Conservation (phyloP, 148 eudicot genomes). For the Chenopodium berlandieri region DNA sequence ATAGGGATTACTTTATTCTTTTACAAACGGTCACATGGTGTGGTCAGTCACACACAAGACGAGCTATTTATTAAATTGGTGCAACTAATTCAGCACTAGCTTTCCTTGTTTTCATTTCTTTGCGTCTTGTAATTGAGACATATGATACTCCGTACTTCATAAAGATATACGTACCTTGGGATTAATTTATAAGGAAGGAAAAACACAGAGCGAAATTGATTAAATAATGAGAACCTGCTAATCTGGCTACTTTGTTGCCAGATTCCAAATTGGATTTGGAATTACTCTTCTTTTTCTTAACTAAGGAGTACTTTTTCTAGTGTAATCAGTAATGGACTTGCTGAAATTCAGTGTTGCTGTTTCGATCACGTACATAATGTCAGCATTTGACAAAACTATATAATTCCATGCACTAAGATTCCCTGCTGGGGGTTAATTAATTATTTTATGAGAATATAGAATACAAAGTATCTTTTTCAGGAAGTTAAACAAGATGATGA, state of each 20-base stretch:
- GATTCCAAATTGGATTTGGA: not conserved
- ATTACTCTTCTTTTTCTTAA: not conserved
- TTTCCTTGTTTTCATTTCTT: too few relatives aligned
- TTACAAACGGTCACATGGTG: too few relatives aligned
- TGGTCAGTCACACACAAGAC: too few relatives aligned
- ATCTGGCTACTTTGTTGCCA: constrained; percentile 2
- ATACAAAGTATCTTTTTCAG: too few relatives aligned
- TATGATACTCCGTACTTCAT: too few relatives aligned
- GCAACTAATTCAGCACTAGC: too few relatives aligned
- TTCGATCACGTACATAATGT: not conserved
- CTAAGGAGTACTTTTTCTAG: not conserved
- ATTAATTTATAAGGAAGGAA: not conserved
- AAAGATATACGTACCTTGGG: too few relatives aligned
- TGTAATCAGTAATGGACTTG: not conserved
- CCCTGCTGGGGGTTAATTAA: not conserved
- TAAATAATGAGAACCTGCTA: not conserved
- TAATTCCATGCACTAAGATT: not conserved
- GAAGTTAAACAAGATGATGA: too few relatives aligned
- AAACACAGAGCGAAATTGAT: not conserved
- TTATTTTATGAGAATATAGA: too few relatives aligned
- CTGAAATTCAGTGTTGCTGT: not conserved
- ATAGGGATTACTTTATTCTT: too few relatives aligned
- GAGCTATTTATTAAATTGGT: too few relatives aligned
- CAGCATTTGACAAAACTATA: constrained; percentile 6
- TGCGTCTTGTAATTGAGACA: too few relatives aligned